These are phyloP conservation scores for Starmerella vaccinii DNA, from an alignment of 805 yeast species.

Conservation along the genomic window DNA sequence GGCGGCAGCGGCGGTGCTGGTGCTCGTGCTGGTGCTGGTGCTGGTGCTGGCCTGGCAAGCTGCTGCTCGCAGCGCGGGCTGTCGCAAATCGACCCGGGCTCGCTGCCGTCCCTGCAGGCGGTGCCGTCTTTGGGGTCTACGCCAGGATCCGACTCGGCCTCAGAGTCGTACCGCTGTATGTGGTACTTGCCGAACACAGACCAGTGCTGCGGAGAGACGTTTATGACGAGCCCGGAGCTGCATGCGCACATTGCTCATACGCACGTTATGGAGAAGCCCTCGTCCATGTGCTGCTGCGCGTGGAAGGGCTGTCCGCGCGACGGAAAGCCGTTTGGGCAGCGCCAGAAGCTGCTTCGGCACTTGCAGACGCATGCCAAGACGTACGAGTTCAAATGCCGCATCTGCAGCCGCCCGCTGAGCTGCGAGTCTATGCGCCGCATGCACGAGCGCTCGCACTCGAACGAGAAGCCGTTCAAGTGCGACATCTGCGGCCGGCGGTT, in stretches of 20 bases:
- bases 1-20: no score
- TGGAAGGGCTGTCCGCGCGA: slow-evolving; percentile 71
- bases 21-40: no score
- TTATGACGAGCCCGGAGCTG: slow-evolving; percentile 47
- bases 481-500: slow-evolving; percentile 62
- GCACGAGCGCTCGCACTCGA: slow-evolving; percentile 76
- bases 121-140: not conserved
- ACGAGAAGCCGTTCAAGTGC: slow-evolving; percentile 79
- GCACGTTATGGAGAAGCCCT: slow-evolving; percentile 60
- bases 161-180: slow-evolving; percentile 12
- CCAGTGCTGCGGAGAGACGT: slow-evolving; percentile 41
- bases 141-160: not conserved
- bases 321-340: slow-evolving; percentile 57
- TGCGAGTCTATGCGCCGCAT: slow-evolving; percentile 68
- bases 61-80: not conserved
- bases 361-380: slow-evolving; percentile 78
- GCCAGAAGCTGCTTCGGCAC: slow-evolving; percentile 80
- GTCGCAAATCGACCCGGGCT: slow-evolving; percentile 10
- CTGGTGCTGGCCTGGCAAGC: no score
- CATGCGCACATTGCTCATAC: slow-evolving; percentile 57
- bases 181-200: slow-evolving; percentile 21
- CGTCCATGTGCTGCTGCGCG: slow-evolving; percentile 45
- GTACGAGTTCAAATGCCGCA: slow-evolving; percentile 63
- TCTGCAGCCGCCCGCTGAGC: slow-evolving; percentile 64
- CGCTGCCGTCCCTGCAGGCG: slow-evolving; percentile 13